A percentile compares a stretch with the other conserved stretches of the same genome.
phyloP scores from a whole-genome alignment of 1,139 yeast species.

The Scheffersomyces illinoinensis region DNA sequence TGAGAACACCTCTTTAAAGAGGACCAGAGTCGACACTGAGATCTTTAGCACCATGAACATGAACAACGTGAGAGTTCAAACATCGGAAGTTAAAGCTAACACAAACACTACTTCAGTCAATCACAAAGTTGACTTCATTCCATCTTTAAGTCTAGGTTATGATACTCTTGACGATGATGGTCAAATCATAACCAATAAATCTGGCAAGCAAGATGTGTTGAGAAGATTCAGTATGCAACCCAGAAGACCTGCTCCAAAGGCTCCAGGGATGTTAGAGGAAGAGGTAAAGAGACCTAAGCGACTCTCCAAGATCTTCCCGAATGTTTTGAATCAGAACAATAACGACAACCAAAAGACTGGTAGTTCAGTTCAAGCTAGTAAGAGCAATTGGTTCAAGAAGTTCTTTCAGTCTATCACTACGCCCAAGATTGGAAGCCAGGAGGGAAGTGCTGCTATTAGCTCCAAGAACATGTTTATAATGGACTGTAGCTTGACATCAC shows the following conservation, averaged over 20 bases:
- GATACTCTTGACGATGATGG: slow-evolving; percentile 5
- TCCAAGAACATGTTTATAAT: slow-evolving; percentile 31
- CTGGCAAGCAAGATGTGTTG: slow-evolving; percentile 16
- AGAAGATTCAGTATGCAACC: slow-evolving; percentile 41
- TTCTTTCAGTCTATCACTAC: slow-evolving; percentile 25
- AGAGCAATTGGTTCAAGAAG: slow-evolving; percentile 40
- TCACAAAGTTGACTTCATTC: background rate
- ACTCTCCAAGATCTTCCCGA: slow-evolving; percentile 15
- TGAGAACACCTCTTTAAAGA: slow-evolving; percentile 8
- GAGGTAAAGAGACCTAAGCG: slow-evolving; percentile 27
- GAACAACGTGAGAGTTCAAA: slow-evolving; percentile 4
- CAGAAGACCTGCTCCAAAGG: slow-evolving; percentile 46
- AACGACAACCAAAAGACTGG: slow-evolving; percentile 2
- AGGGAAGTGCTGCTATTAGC: background rate
- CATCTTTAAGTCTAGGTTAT: background rate
- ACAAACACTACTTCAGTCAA: background rate
- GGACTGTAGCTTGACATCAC: slow-evolving; percentile 32
- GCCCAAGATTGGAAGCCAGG: background rate
- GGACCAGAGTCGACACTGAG: slow-evolving; percentile 27
- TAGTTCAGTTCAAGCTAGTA: slow-evolving; percentile 11
- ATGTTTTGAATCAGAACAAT: slow-evolving; percentile 9
- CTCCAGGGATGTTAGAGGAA: slow-evolving; percentile 23
- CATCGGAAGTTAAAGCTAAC: background rate
- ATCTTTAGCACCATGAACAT: slow-evolving; percentile 26
- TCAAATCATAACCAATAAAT: background rate